phyloP scores from a whole-genome alignment of 108 stramenopile genomes.

The Cafeteria roenbergensis region DNA sequence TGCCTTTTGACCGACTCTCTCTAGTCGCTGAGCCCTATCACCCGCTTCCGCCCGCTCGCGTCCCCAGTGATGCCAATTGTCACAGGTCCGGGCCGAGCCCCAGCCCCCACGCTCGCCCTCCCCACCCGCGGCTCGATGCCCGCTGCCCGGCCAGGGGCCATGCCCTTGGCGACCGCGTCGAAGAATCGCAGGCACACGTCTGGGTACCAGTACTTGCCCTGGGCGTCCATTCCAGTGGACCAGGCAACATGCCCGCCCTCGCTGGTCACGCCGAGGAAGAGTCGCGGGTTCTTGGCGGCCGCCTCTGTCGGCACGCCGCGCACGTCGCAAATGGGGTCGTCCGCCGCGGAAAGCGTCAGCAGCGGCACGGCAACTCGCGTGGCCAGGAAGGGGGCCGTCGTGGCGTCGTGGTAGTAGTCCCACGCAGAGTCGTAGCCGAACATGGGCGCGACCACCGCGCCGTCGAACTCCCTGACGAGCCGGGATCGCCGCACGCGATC shows the following conservation, averaged over 20 bases:
- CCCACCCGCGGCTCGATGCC: too few relatives aligned
- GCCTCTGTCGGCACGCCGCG: slow-evolving; percentile 4
- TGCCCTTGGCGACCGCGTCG: too few relatives aligned
- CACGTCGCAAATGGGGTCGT: slow-evolving; percentile 18
- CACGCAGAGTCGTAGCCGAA: slow-evolving; percentile 3
- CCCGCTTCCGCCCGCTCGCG: too few relatives aligned
- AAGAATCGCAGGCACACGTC: not conserved
- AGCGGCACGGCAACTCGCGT: slow-evolving; percentile 1
- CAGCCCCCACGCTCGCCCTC: too few relatives aligned
- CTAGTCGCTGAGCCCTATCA: too few relatives aligned
- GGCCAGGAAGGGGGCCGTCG: not conserved
- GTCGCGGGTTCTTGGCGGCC: not conserved
- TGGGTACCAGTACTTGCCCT: not conserved
- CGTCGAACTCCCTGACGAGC: slow-evolving; percentile 12
- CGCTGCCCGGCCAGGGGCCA: too few relatives aligned
- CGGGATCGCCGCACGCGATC: slow-evolving; percentile 5
- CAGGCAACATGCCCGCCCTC: not conserved
- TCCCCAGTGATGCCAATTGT: too few relatives aligned
- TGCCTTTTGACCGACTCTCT: too few relatives aligned
- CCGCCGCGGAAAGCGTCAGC: slow-evolving; percentile 8
- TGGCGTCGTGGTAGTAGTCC: slow-evolving; percentile 16
- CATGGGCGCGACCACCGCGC: not conserved
- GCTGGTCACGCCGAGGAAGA: not conserved
- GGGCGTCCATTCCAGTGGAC: not conserved
- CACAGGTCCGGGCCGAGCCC: too few relatives aligned